A percentile compares a stretch with the other conserved stretches of the same genome.
phyloP scores from a whole-genome alignment of 192 early-diverging fungal species.

The Rhizoclosmatium sp. region DNA sequence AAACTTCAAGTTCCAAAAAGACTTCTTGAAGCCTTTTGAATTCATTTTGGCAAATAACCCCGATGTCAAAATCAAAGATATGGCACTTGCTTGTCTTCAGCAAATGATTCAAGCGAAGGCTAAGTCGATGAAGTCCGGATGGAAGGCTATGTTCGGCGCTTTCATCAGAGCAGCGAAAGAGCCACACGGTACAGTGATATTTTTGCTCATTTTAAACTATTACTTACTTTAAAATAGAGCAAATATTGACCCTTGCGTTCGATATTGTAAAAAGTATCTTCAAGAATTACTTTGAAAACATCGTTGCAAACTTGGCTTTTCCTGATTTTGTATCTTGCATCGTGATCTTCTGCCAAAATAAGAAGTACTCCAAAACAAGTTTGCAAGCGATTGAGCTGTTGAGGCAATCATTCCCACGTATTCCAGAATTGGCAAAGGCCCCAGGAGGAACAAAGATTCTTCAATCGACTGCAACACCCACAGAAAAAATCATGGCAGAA shows the following conservation, averaged over 20 bases:
- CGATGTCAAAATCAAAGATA: constrained; percentile 87
- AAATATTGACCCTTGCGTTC: constrained; percentile 74
- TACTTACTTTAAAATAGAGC: constrained; percentile 61
- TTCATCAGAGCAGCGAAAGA: constrained; percentile 68
- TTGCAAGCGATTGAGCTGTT: constrained; percentile 65
- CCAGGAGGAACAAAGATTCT: constrained; percentile 35
- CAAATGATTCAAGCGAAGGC: constrained; percentile 66
- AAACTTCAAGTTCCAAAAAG: constrained; percentile 97
- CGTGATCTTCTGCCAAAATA: constrained; percentile 73
- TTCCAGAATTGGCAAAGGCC: constrained; percentile 55
- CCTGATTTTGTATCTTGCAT: constrained; percentile 60
- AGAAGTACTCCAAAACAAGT: constrained; percentile 71
- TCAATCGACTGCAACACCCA: constrained; percentile 30
- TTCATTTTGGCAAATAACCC: constrained; percentile 72
- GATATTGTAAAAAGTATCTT: constrained; percentile 72
- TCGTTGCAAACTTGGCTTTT: constrained; percentile 63
- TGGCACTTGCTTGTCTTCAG: constrained; percentile 62
- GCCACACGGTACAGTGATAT: constrained; percentile 42
- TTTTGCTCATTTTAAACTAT: constrained; percentile 48
- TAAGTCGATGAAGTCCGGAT: constrained; percentile 61
- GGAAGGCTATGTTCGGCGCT: constrained; percentile 67
- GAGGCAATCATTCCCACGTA: constrained; percentile 51
- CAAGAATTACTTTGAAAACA: constrained; percentile 70
- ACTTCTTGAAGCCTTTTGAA: constrained; percentile 92
- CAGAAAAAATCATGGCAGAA: constrained; percentile 40